phyloP scores from a whole-genome alignment of 1,284 basidiomycete species.

The Meripilus lineatus region DNA sequence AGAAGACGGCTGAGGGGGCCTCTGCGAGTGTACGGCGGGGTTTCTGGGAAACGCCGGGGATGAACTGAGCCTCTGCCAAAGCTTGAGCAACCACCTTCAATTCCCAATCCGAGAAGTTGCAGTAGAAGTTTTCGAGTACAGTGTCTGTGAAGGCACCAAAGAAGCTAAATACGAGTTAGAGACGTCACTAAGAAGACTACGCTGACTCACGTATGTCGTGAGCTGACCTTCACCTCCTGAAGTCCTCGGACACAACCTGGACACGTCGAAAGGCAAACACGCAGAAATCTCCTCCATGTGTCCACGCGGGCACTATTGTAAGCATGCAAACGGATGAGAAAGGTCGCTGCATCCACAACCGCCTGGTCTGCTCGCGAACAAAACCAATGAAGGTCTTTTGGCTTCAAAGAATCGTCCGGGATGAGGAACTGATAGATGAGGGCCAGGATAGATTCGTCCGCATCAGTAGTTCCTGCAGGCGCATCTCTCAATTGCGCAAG shows the following conservation, averaged over 20 bases:
- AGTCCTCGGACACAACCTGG: slow-evolving; percentile 63
- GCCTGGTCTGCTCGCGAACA: slow-evolving; percentile 51
- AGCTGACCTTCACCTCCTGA: slow-evolving; percentile 55
- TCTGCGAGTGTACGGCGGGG: slow-evolving; percentile 30
- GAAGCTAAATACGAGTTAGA: slow-evolving; percentile 33
- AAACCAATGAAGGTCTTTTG: slow-evolving; percentile 64
- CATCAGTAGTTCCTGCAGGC: slow-evolving; percentile 2
- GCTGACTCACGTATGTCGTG: slow-evolving; percentile 61
- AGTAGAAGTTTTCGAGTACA: slow-evolving; percentile 55
- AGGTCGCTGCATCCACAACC: slow-evolving; percentile 63
- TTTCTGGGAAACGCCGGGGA: slow-evolving; percentile 14
- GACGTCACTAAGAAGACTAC: background rate
- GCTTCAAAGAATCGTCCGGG: slow-evolving; percentile 30
- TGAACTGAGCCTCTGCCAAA: slow-evolving; percentile 34
- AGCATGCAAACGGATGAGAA: slow-evolving; percentile 76
- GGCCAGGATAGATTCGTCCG: slow-evolving; percentile 44
- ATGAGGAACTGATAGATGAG: slow-evolving; percentile 57
- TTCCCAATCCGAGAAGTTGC: slow-evolving; percentile 68
- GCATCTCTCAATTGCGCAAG: slow-evolving; percentile 6
- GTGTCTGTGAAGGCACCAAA: slow-evolving; percentile 54
- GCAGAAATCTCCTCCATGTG: slow-evolving; percentile 58
- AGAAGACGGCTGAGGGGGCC: slow-evolving; percentile 47
- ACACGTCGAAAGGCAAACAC: slow-evolving; percentile 55
- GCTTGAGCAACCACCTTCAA: slow-evolving; percentile 40
- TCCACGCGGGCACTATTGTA: slow-evolving; percentile 59